A percentile compares a stretch with the other conserved stretches of the same genome.
Evolutionary conservation across 1,284 basidiomycete species (phyloP).

Genomic region (Austroboletus rostrupii): DNA sequence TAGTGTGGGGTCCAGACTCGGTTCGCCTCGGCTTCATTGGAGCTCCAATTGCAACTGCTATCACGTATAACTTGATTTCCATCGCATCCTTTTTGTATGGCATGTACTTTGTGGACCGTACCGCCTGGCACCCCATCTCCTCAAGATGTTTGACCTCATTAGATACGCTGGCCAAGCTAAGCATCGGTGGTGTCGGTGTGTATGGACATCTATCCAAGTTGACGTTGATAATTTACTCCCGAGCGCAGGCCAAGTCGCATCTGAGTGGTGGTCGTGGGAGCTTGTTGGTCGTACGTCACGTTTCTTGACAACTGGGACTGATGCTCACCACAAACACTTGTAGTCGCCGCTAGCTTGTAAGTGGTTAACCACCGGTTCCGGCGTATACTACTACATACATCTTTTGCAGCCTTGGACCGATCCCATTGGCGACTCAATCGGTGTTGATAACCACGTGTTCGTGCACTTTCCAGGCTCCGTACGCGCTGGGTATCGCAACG

Average conservation of each 20-base stretch:
- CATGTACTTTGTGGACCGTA: conserved; percentile 67
- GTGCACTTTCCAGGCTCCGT: conserved; percentile 83
- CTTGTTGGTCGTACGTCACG: conserved; percentile 50
- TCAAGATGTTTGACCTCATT: conserved; percentile 65
- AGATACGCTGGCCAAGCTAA: conserved; percentile 70
- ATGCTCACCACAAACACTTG: conserved; percentile 3
- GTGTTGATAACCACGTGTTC: conserved; percentile 72
- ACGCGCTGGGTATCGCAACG: conserved; percentile 74
- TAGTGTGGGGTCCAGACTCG: conserved; percentile 80
- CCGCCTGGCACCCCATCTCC: conserved; percentile 83
- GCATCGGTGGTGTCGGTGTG: conserved; percentile 70
- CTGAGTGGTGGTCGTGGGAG: conserved; percentile 5
- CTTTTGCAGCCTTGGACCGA: conserved; percentile 48
- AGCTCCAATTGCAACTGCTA: conserved; percentile 85
- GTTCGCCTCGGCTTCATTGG: conserved; percentile 88
- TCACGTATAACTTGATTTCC: conserved; percentile 85
- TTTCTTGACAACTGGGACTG: neutral
- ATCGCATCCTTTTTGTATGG: conserved; percentile 71
- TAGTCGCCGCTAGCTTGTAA: conserved; percentile 59
- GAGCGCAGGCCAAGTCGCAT: conserved; percentile 14
- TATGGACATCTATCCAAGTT: neutral
- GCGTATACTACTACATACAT: conserved; percentile 11
- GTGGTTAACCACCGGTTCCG: conserved; percentile 16
- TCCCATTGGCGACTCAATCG: conserved; percentile 66
- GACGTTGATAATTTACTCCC: neutral